Evolutionary conservation across 345 rosid genomes (phyloP), one percentile per base, ranked within the genome.

Genomic region (Physaria fendleri): DNA sequence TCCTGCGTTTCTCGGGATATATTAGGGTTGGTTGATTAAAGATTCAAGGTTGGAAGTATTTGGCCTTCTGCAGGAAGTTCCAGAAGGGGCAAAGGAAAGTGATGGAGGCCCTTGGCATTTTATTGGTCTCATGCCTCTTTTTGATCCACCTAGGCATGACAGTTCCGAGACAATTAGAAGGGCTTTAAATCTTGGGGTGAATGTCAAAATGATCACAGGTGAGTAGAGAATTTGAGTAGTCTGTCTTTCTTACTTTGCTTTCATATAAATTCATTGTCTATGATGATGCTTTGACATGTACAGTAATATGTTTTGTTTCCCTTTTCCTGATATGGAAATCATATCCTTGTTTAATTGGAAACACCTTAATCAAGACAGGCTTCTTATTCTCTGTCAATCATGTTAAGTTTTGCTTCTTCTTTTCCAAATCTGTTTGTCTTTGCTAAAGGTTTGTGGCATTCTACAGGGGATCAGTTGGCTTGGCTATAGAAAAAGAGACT

Each of bases 171-270:
- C 99, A 5, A 93, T 89, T 42, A 82, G 92, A 72, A 79, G 92
- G 64, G 99, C 99, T 48, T 66, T 89, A 59, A 89, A 93, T 68
- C 99, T 93, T 37, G 99, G 99, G 13, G 95, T 93, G 37, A 93
- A 87, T 62, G 97, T 93, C 57, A 93, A 93, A 72, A 93, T 93
- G 99, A 93, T 93, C 56, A 93, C 99, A 44, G 99, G 97, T 89
- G 9, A 51, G 28, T 51, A 9, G 67, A 7, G 46, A 75, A 46
- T 28, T 45, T 44, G 5, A 45, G 22, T 35, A 43, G 21, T 16
- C 34, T 21, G 18, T 27, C 9, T 38, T 62, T 49, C 14, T 49
- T 15, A n/a, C 38, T 39, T 39, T 20, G 5, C 59, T 32, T 27
- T 6, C 11, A 13, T 27, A 8, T 52, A 33, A 33, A 11, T 18